Percentiles rank a stretch among this genome's conserved stretches.
Evolutionary conservation across 106 monocot species (phyloP).

Genomic region (Ottelia alismoides): DNA sequence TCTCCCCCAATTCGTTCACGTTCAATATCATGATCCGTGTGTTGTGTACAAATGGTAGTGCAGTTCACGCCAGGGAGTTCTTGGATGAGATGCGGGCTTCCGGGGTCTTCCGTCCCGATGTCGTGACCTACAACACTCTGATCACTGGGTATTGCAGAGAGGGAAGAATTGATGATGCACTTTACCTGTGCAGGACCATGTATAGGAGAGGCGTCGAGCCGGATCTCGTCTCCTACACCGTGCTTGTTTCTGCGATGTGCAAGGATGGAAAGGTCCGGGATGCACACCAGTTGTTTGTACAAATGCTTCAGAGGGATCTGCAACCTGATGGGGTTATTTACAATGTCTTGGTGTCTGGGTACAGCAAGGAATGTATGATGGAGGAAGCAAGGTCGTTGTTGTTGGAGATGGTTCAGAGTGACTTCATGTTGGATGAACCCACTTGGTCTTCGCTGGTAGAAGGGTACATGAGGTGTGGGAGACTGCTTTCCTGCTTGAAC

Average conservation of each 20-base stretch:
- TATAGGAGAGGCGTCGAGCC: slow-evolving; percentile 49
- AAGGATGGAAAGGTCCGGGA: slow-evolving; percentile 29
- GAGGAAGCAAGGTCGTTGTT: slow-evolving; percentile 37
- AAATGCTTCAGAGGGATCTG: slow-evolving; percentile 49
- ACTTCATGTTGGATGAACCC: slow-evolving; percentile 29
- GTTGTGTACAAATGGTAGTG: slow-evolving; percentile 34
- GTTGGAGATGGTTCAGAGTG: slow-evolving; percentile 40
- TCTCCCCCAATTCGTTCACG: slow-evolving; percentile 41
- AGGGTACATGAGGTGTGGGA: slow-evolving; percentile 31
- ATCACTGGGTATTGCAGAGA: slow-evolving; percentile 59
- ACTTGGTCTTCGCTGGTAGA: slow-evolving; percentile 37
- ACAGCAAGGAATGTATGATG: slow-evolving; percentile 37
- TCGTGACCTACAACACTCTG: slow-evolving; percentile 78
- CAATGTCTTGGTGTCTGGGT: slow-evolving; percentile 48
- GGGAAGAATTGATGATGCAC: slow-evolving; percentile 38
- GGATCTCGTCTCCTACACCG: slow-evolving; percentile 55
- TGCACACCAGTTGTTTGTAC: slow-evolving; percentile 55
- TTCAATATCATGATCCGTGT: slow-evolving; percentile 68
- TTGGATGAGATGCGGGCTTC: slow-evolving; percentile 58
- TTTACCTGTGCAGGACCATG: slow-evolving; percentile 50
- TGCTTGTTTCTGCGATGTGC: slow-evolving; percentile 56
- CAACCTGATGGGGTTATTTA: slow-evolving; percentile 37
- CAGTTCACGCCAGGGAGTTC: slow-evolving; percentile 36
- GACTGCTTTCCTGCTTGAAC: slow-evolving; percentile 63
- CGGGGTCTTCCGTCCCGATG: slow-evolving; percentile 78